Percentiles rank a stretch among this genome's conserved stretches.
Evolutionary conservation across 306 rosid genomes (phyloP).

Genomic region (Quercus ilex): DNA sequence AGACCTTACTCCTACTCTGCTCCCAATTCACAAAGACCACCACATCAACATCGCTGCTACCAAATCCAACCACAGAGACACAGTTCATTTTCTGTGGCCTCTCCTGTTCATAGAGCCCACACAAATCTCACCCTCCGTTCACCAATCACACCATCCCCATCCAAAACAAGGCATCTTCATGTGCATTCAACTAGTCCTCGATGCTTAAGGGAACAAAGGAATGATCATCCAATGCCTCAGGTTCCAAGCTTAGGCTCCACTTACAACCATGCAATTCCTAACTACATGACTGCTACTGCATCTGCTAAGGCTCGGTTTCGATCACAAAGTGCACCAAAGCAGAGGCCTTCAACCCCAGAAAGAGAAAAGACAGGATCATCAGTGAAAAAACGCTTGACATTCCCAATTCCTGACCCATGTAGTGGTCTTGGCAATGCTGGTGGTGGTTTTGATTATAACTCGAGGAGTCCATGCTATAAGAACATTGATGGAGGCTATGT

Average conservation of each 20-base stretch:
- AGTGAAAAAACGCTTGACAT: conserved; percentile 39
- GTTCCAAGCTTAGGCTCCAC: neutral
- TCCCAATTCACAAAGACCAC: neutral
- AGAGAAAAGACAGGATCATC: conserved; percentile 19
- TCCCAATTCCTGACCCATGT: conserved; percentile 19
- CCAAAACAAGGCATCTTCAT: conserved; percentile 25
- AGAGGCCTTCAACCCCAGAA: conserved; percentile 31
- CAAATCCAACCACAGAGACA: conserved; percentile 16
- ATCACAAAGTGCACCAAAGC: conserved; percentile 48
- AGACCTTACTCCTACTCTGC: conserved; percentile 30
- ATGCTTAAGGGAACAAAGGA: conserved; percentile 2
- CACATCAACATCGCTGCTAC: neutral
- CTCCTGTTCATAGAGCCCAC: conserved; percentile 19
- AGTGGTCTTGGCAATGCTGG: neutral
- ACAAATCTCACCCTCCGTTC: conserved; percentile 15
- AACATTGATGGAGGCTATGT: neutral
- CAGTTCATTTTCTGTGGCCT: conserved; percentile 11
- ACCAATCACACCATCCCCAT: conserved; percentile 34
- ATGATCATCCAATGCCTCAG: neutral
- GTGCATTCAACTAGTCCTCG: conserved; percentile 43
- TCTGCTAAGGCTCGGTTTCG: conserved; percentile 49
- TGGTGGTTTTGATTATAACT: neutral
- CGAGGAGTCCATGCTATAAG: neutral
- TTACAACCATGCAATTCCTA: conserved; percentile 25
- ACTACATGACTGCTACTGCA: conserved; percentile 56